These are phyloP conservation scores for Solanum clarkiae DNA, from an alignment of 257 asterid genomes.

Conservation along the genomic window DNA sequence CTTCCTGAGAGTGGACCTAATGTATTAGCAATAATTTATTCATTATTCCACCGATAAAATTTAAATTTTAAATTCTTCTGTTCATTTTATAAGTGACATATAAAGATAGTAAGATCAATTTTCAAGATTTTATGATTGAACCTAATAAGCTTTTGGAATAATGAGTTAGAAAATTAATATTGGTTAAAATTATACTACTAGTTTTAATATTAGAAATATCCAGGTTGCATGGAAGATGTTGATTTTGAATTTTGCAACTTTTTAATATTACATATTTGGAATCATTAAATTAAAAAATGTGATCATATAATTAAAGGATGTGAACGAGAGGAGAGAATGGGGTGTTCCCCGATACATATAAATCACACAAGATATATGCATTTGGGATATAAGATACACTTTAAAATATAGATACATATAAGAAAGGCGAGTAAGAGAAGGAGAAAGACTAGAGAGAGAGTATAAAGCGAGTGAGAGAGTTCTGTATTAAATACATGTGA, in stretches of 20 bases:
- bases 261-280: background rate
- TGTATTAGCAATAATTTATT: no score
- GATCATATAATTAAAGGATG: no score
- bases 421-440: no score
- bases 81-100: no score
- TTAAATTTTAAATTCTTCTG: background rate
- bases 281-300: fast-evolving
- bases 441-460: no score
- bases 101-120: background rate
- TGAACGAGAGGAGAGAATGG: no score
- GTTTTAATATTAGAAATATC: background rate
- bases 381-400: no score
- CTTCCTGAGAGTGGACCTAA: background rate
- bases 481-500: no score
- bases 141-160: background rate
- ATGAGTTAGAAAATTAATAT: background rate
- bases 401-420: no score
- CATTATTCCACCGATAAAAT: background rate
- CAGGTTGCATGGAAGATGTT: background rate
- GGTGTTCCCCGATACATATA: no score
- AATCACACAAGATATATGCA: no score
- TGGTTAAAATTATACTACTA: background rate
- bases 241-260: background rate
- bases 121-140: background rate
- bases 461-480: no score